Percentiles rank a stretch among this genome's conserved stretches.
These are phyloP conservation scores for Bretschneidera sinensis DNA, from an alignment of 345 rosid species.

Conservation along the genomic window DNA sequence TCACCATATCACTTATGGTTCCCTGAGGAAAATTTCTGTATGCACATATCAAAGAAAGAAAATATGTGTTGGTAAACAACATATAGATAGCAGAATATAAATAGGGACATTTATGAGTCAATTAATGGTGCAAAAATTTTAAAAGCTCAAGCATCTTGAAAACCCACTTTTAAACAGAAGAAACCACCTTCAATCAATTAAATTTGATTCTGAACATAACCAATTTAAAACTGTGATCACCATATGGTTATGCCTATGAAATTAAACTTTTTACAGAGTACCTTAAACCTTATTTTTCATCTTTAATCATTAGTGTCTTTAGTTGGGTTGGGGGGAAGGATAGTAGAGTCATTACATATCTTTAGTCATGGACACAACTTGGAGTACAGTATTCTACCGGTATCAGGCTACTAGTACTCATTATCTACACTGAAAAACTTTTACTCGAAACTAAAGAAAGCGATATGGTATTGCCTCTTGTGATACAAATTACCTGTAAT, in stretches of 20 bases:
- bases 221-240: too few species aligned
- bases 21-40: conserved; percentile 96
- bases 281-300: background rate
- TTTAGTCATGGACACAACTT: background rate
- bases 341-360: too few species aligned
- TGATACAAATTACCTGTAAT: conserved; percentile 67
- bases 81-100: too few species aligned
- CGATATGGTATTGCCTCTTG: background rate
- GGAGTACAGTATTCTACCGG: too few species aligned
- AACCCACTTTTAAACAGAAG: background rate
- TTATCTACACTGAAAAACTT: too few species aligned
- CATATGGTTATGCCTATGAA: background rate
- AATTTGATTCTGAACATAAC: too few species aligned
- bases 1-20: conserved; percentile 86
- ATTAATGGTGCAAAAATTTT: too few species aligned
- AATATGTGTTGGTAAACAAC: background rate
- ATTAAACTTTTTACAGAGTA: background rate
- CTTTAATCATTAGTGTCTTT: background rate
- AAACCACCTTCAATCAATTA: background rate
- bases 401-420: too few species aligned
- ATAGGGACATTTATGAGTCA: background rate
- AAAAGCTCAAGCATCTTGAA: background rate
- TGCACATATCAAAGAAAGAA: conserved; percentile 11
- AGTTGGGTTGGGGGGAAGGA: too few species aligned
- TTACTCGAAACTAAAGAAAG: background rate